Evolutionary conservation across 768 basidiomycete genomes (phyloP), one percentile per base, ranked within the genome.

Genomic region (Boletus subcaerulescens): DNA sequence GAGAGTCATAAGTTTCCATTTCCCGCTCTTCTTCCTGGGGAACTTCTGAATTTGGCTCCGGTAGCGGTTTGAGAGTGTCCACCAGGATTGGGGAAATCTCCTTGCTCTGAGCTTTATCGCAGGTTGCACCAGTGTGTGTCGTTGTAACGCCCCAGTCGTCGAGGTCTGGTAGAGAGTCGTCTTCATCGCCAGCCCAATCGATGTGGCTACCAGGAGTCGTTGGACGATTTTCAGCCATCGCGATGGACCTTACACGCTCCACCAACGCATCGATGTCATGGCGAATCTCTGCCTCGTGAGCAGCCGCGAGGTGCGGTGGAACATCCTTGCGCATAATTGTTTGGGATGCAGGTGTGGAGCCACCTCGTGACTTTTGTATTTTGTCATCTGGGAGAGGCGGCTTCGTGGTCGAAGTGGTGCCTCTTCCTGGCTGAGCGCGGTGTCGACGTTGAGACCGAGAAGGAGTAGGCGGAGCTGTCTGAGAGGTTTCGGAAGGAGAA

Each of bases 121-220:
- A 43, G 6, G 40, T 42, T 31, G 53, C 57, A 53, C 71, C 68
- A 18, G 67, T 67, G 51, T 72, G 69, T 18, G 69, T 71, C 17
- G 83, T 76, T 18, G 77, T 77, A 43, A 91, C 80, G 18, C 86
- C 89, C 91, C 91, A 93, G 65, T 93, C 91, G 65, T 93, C 83
- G 26, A 93, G 76, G 70, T 91, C 89, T 6, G 91, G 91, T 3
- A 93, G 74, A 57, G 80, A 84, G 56, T 82, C 81, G 58, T 93
- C 90, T 53, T 93, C 91, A 60, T 92, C 89, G 35, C 86, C 87
- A 40, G 91, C 91, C 91, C 91, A 93, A 70, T 93, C 90, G 54
- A 92, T 87, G 59, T 92, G 89, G 54, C 84, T 88, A 33, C 85
- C 86, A 14, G 87, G 87, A 2, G 87, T 87, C 15, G 80, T 73